phyloP scores from a whole-genome alignment of 257 asterid species.

The Eucommia ulmoides region DNA sequence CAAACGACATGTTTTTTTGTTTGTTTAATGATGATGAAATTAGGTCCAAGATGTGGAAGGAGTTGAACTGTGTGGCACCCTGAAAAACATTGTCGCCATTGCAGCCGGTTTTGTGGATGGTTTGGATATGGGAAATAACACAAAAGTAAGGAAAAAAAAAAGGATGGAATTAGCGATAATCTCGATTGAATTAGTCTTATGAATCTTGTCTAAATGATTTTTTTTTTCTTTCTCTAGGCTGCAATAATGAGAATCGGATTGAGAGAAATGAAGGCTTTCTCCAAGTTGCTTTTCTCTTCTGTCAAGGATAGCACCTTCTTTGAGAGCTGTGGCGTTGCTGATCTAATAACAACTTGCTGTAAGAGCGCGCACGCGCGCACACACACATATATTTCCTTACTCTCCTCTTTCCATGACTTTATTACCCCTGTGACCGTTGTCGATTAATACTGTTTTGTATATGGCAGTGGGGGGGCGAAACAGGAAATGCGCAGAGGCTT shows the following conservation, averaged over 20 bases:
- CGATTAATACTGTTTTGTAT: slow-evolving; percentile 1
- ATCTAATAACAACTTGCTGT: slow-evolving; percentile 90
- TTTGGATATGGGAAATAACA: slow-evolving; percentile 90
- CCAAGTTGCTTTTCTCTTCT: slow-evolving; percentile 72
- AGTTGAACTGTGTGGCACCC: slow-evolving; percentile 85
- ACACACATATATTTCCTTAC: background rate
- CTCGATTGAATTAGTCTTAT: no score
- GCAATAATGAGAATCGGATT: slow-evolving; percentile 93
- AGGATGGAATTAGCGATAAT: no score
- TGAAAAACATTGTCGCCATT: slow-evolving; percentile 74
- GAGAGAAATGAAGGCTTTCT: slow-evolving; percentile 86
- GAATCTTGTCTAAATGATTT: no score
- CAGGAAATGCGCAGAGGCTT: slow-evolving; percentile 89
- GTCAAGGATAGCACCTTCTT: slow-evolving; percentile 86
- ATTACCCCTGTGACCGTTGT: no score
- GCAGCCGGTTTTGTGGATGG: slow-evolving; percentile 96
- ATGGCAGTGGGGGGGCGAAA: slow-evolving; percentile 84
- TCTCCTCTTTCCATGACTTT: background rate
- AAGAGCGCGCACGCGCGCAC: no score
- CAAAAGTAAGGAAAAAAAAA: slow-evolving; percentile 38
- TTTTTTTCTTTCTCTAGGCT: no score
- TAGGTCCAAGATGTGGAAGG: slow-evolving; percentile 98
- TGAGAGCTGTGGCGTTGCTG: slow-evolving; percentile 97
- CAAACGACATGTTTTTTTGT: no score
- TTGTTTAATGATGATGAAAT: no score